These are phyloP conservation scores for Claviceps purpurea DNA, from an alignment of 2,329 filamentous ascomycete genomes.

Conservation along the genomic window DNA sequence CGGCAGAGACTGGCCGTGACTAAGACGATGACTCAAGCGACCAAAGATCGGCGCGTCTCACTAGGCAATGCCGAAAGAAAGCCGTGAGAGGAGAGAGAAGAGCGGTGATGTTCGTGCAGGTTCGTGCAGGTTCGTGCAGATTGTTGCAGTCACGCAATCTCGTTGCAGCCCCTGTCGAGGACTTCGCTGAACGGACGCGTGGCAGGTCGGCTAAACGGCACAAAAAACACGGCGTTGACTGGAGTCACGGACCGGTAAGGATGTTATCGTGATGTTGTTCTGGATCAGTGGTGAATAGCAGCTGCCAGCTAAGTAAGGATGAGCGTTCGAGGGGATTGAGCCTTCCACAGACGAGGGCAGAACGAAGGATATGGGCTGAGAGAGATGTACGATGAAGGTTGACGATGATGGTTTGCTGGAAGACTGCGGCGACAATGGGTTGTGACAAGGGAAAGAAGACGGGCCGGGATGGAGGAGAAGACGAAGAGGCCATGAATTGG, in stretches of 20 bases:
- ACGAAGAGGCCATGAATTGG: constrained; percentile 1
- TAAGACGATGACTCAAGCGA: constrained; percentile 1
- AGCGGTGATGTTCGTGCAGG: neutral
- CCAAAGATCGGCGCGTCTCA: neutral
- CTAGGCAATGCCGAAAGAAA: neutral
- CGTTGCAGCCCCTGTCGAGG: constrained; percentile 5
- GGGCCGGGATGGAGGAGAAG: constrained; percentile 1
- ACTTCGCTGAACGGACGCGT: neutral
- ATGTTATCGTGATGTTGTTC: neutral
- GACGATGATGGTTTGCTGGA: neutral
- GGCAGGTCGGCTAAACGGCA: neutral
- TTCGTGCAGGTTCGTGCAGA: too few relatives aligned
- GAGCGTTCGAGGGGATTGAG: neutral
- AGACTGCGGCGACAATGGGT: constrained; percentile 1
- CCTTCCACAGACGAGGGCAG: neutral
- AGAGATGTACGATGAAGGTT: neutral
- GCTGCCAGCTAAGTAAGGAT: neutral
- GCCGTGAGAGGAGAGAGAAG: neutral
- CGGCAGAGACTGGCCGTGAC: constrained; percentile 6
- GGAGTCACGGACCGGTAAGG: neutral
- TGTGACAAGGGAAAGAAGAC: constrained; percentile 3
- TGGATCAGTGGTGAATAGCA: neutral
- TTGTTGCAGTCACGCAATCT: constrained; percentile 4
- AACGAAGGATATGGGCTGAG: neutral
- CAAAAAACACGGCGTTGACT: neutral